Conservation (phyloP, 2,329 filamentous ascomycete species). For the Cadophora malorum region DNA sequence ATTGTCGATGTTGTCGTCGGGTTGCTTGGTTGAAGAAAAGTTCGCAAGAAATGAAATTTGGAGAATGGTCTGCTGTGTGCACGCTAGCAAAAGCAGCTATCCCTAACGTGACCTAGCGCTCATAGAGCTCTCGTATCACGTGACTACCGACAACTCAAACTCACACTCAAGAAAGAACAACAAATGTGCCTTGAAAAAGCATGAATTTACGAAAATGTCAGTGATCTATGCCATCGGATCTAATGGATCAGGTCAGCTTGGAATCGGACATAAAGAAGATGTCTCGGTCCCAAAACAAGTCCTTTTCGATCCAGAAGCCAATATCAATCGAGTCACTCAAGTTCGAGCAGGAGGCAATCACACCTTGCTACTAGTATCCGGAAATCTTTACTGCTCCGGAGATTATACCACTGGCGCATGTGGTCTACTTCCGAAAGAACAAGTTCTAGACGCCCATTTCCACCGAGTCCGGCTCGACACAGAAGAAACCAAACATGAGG, state of each 20-base stretch:
- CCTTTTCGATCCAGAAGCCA: constrained; percentile 54
- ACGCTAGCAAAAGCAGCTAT: constrained; percentile 3
- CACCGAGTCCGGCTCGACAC: constrained; percentile 31
- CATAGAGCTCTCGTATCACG: not conserved
- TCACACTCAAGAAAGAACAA: not conserved
- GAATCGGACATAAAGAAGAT: constrained; percentile 73
- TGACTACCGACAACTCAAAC: not conserved
- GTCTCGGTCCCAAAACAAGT: constrained; percentile 70
- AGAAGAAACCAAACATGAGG: constrained; percentile 29
- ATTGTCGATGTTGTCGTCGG: constrained; percentile 45
- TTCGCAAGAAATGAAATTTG: constrained; percentile 22
- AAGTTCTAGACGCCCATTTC: constrained; percentile 31
- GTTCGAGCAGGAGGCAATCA: constrained; percentile 80
- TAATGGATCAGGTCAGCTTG: constrained; percentile 78
- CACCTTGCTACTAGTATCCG: constrained; percentile 73
- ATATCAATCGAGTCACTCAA: constrained; percentile 47
- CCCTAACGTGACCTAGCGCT: not conserved
- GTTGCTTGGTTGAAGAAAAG: constrained; percentile 28
- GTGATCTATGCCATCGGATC: constrained; percentile 74
- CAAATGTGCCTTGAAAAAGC: not conserved
- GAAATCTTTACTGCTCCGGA: constrained; percentile 70
- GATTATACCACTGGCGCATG: constrained; percentile 62
- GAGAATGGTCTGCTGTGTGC: not conserved
- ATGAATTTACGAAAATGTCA: constrained; percentile 50
- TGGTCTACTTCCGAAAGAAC: constrained; percentile 45